Evolutionary conservation across 139 green algal species (phyloP).

Genomic region (Chlamydomonas urium): DNA sequence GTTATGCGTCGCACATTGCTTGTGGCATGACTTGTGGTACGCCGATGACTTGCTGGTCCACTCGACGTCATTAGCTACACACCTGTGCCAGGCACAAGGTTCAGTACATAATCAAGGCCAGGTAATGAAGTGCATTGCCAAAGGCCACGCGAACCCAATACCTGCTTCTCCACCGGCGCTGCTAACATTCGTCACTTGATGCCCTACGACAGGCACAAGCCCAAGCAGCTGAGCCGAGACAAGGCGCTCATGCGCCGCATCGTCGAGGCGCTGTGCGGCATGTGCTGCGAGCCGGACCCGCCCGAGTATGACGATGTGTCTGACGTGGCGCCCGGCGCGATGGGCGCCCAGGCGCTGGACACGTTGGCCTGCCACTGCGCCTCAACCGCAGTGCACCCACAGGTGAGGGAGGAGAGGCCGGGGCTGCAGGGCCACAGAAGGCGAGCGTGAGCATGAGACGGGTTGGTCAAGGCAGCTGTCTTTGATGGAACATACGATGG

Average conservation of each 20-base stretch:
- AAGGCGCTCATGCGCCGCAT: slow-evolving; percentile 45
- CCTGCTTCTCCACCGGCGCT: not conserved
- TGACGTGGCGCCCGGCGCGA: slow-evolving; percentile 18
- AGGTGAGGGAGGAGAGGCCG: slow-evolving; percentile 8
- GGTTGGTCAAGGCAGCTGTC: not conserved
- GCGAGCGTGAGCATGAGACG: not conserved
- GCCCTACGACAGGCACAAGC: slow-evolving; percentile 47
- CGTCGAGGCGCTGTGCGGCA: slow-evolving; percentile 51
- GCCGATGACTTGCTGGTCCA: not conserved
- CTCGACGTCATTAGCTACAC: not conserved
- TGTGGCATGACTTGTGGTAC: not conserved
- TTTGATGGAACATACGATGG: not conserved
- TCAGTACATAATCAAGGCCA: too few relatives aligned
- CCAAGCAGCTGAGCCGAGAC: slow-evolving; percentile 61
- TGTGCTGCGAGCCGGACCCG: slow-evolving; percentile 48
- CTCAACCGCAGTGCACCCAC: slow-evolving; percentile 42
- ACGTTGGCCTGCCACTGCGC: slow-evolving; percentile 53
- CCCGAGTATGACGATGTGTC: slow-evolving; percentile 34
- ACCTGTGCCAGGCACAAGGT: too few relatives aligned
- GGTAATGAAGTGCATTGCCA: too few relatives aligned
- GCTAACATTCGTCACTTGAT: not conserved
- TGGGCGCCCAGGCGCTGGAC: slow-evolving; percentile 57
- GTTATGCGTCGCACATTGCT: not conserved
- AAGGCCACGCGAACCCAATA: too few relatives aligned
- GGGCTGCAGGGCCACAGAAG: not conserved